Evolutionary conservation across 192 early-diverging fungal genomes (phyloP).

Genomic region (Borealophlyctis nickersoniae): DNA sequence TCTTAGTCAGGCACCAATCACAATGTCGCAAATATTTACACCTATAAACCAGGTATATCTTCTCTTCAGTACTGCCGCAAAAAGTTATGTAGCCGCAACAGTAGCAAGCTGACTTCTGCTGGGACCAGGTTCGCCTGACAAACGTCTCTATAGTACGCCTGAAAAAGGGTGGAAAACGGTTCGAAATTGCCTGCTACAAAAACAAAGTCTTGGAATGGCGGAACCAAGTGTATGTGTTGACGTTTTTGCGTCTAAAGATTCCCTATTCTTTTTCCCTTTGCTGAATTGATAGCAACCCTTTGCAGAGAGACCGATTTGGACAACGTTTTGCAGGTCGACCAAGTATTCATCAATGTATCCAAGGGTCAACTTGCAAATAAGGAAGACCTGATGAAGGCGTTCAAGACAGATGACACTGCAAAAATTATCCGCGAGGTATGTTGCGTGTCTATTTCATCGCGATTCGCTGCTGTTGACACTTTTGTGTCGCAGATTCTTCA

Average conservation of each 20-base stretch:
- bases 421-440: constrained; percentile 65
- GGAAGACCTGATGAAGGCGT: constrained; percentile 82
- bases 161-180: constrained; percentile 95
- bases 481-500: constrained; percentile 66
- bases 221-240: constrained; percentile 69
- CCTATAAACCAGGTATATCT: neutral
- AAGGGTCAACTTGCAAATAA: constrained; percentile 93
- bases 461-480: too few species aligned
- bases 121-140: constrained; percentile 67
- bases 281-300: neutral
- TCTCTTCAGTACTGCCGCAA: too few species aligned
- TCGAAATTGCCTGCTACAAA: constrained; percentile 98
- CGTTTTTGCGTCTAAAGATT: neutral
- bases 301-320: constrained; percentile 90
- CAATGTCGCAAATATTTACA: neutral
- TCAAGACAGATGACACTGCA: constrained; percentile 80
- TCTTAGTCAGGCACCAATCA: too few species aligned
- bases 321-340: constrained; percentile 90
- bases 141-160: constrained; percentile 95
- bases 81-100: too few species aligned
- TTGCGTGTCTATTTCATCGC: too few species aligned
- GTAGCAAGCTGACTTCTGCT: too few species aligned
- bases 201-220: constrained; percentile 98
- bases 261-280: neutral
- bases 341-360: constrained; percentile 90